Base-by-base conservation (phyloP, 768 basidiomycete species). In the Suillus sp. region DNA sequence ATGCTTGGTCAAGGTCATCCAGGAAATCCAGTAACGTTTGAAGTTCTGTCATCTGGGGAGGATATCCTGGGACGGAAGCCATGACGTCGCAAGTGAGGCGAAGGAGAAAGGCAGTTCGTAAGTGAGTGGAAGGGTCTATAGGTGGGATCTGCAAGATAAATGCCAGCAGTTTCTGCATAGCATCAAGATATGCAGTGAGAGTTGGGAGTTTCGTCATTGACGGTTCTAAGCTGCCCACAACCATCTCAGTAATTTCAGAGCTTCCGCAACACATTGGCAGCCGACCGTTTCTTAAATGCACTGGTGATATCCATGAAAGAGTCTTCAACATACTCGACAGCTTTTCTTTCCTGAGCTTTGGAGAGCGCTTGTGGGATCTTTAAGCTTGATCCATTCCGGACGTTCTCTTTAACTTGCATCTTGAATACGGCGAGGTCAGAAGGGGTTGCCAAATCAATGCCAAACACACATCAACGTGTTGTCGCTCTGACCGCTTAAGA, bases 141-240 rank as follows among this genome's bases (percentile, higher is more conserved):
- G 92, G 91, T 0, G 91, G 92, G 56, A 92, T 89, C 69, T 87
- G 90, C 22, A 92, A 78, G 47, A 91, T 80, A 54, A 93, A 70
- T 0, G 83, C 79, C 13, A 93, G 75, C 22, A 92, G 76, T 54
- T 75, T 77, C 25, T 83, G 86, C 35, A 82, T 79, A 3, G 85
- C 83, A 32, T 80, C 79, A 35, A 93, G 82, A 67, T 91, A 93
- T 7, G 80, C 70, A 1, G 79, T 63, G 20, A 93, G 78, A 0
- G 88, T 89, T 40, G 83, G 82, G 1, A 90, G 77, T 20, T 75
- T 79, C 1, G 86, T 82, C 16, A 80, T 81, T 5, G 77, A 75
- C 11, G 77, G 71, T 25, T 75, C 70, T 56, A 66, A 70, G 48
- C 67, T 70, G 66, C 43, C 53, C 42, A 63, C 61, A 16, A 63